These are phyloP conservation scores for Vinca minor DNA, from an alignment of 257 asterid genomes.

Conservation along the genomic window DNA sequence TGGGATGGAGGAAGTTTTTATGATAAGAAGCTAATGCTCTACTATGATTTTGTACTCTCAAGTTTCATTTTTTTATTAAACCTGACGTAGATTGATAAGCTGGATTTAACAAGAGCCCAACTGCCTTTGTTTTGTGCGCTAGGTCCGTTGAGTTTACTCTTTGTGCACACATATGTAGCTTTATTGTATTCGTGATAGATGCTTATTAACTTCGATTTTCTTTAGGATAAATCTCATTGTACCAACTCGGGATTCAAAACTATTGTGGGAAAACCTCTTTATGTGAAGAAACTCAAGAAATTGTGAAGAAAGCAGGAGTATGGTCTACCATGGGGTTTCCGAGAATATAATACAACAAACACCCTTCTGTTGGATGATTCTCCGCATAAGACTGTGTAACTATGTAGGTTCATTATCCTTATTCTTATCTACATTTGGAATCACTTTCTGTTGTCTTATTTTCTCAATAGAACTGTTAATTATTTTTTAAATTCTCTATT, in stretches of 20 bases:
- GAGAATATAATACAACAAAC: slow-evolving; percentile 63
- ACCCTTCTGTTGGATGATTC: slow-evolving; percentile 82
- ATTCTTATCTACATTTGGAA: too few species aligned
- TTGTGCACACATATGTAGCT: neutral
- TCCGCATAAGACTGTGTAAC: slow-evolving; percentile 69
- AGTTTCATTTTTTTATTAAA: too few species aligned
- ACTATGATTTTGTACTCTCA: too few species aligned
- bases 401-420: too few species aligned
- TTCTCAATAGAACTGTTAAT: slow-evolving; percentile 3
- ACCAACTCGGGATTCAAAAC: slow-evolving; percentile 45
- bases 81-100: too few species aligned
- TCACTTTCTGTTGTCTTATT: too few species aligned
- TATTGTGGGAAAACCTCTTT: slow-evolving; percentile 68
- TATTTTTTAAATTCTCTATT: slow-evolving; percentile 12
- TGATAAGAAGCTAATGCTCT: neutral
- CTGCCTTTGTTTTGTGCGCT: too few species aligned
- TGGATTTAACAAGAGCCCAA: too few species aligned
- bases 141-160: neutral
- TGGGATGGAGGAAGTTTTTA: too few species aligned
- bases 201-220: slow-evolving; percentile 6
- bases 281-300: too few species aligned
- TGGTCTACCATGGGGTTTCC: slow-evolving; percentile 75
- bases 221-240: slow-evolving; percentile 82
- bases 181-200: too few species aligned
- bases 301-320: slow-evolving; percentile 63